Conservation (phyloP, 2,329 filamentous ascomycete species). For the Beauveria medogensis region DNA sequence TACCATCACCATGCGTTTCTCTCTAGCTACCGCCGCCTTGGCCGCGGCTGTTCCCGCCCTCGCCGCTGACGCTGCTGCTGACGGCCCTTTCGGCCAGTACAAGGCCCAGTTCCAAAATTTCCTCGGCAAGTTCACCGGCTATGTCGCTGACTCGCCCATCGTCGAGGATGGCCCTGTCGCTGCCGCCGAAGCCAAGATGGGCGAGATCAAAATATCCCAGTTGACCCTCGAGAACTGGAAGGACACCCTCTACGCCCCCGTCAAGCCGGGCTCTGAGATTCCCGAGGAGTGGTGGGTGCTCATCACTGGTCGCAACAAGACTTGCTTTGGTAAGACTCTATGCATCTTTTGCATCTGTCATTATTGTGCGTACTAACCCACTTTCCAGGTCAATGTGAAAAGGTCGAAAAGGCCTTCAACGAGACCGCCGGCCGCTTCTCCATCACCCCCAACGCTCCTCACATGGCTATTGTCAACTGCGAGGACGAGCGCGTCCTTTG, state of each 20-base stretch:
- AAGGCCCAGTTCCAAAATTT: conserved; percentile 57
- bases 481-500: conserved; percentile 67
- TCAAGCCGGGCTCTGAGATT: conserved; percentile 48
- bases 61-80: conserved; percentile 40
- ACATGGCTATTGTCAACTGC: conserved; percentile 65
- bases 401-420: conserved; percentile 58
- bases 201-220: conserved; percentile 35
- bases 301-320: conserved; percentile 68
- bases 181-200: conserved; percentile 33
- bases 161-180: conserved; percentile 33
- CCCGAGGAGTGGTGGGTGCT: conserved; percentile 73
- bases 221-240: conserved; percentile 66
- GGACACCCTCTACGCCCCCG: conserved; percentile 54
- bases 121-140: conserved; percentile 49
- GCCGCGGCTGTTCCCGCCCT: conserved; percentile 46
- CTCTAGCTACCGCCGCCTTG: conserved; percentile 32
- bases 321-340: conserved; percentile 53
- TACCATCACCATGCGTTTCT: conserved; percentile 48
- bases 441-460: conserved; percentile 51
- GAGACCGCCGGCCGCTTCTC: conserved; percentile 58
- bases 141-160: conserved; percentile 37
- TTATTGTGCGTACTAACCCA: not conserved
- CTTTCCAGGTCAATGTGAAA: conserved; percentile 52
- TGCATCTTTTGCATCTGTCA: not conserved
- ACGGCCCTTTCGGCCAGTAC: conserved; percentile 46